Evolutionary conservation across 2,329 filamentous ascomycete species (phyloP), one percentile per base, ranked within the genome.

Genomic region (Calonectria hongkongensis): DNA sequence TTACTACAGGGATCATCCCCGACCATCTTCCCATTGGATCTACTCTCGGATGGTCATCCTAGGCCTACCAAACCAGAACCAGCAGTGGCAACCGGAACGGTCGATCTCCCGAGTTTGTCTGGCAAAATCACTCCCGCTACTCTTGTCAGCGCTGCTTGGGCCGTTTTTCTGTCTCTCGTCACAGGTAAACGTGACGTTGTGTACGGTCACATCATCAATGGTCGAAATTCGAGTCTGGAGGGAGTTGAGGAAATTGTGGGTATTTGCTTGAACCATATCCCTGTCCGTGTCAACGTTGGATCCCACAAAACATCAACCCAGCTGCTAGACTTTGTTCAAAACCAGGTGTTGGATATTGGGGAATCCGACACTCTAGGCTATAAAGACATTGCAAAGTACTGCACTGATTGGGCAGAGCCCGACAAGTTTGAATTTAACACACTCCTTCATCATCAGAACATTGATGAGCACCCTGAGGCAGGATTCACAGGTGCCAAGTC

Each of bases 1-100:
- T 81, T 88, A 0, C 83, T 89, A 4, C 69, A 80, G 0, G 83
- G 81, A 18, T 86, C 83, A 2, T 76, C 78, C 18, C 76, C 79
- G 64, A 78, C 78, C 1, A 73, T 76, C 0, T 45, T 80, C 7
- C 73, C 76, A 27, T 51, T 50, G 36, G 71, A 30, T 2, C 21
- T 54, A 4, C 25, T 60, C 10, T 7, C 83, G 84, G 7, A 83
- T 84, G 12, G 78, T 79, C 1, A 81, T 79, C 74, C 74, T 76
- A 71, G 45, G 72, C 16, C 56, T 69, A 79, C 47, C 68, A 75
- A 16, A 48, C 62, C 12, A 8, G 3, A 66, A 13, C 10, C 4
- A 21, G 28, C 54, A 43, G 21, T 51, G n/a, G 12, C 10, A 27
- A 7, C 2, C 1, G 54, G 33, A 86, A 27, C 3, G 13, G 13